Percentiles rank a stretch among this genome's conserved stretches.
Evolutionary conservation across 2,329 filamentous ascomycete species (phyloP).

Genomic region (Zymoseptoria passerinii): DNA sequence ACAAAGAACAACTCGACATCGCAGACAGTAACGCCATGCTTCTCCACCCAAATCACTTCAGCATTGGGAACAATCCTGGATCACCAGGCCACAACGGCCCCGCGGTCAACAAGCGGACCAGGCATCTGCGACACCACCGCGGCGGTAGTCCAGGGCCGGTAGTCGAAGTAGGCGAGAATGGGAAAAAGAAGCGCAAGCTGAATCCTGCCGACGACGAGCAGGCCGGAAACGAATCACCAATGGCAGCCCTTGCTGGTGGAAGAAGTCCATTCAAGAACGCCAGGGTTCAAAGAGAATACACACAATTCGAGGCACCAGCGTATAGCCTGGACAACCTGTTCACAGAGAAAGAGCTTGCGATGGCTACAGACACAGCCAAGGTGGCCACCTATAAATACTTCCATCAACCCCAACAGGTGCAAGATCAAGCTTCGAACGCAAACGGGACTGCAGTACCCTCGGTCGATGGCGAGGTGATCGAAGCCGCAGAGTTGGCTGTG

Average conservation of each 20-base stretch:
- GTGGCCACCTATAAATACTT: constrained; percentile 51
- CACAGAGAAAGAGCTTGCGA: constrained; percentile 57
- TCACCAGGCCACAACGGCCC: constrained; percentile 51
- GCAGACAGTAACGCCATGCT: constrained; percentile 58
- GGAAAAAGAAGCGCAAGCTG: constrained; percentile 52
- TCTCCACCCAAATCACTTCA: constrained; percentile 58
- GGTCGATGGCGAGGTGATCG: constrained; percentile 25
- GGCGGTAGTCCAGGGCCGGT: constrained; percentile 18
- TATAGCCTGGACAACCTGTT: constrained; percentile 58
- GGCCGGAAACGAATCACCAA: constrained; percentile 48
- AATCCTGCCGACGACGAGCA: constrained; percentile 47
- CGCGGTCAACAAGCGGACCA: constrained; percentile 49
- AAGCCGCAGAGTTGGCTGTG: constrained; percentile 19
- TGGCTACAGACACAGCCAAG: constrained; percentile 54
- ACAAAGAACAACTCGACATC: constrained; percentile 60
- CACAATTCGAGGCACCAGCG: constrained; percentile 50
- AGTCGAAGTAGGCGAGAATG: constrained; percentile 35
- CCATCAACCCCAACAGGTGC: constrained; percentile 37
- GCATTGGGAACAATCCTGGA: constrained; percentile 52
- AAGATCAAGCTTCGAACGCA: constrained; percentile 17
- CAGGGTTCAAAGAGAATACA: constrained; percentile 43
- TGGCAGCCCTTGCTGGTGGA: constrained; percentile 42
- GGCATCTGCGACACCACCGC: constrained; percentile 51
- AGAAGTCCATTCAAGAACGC: constrained; percentile 45
- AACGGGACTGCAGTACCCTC: constrained; percentile 24